Percentiles rank a stretch among this genome's conserved stretches.
These are phyloP conservation scores for Colletotrichum costaricense DNA, from an alignment of 2,329 filamentous ascomycete genomes.

Conservation along the genomic window DNA sequence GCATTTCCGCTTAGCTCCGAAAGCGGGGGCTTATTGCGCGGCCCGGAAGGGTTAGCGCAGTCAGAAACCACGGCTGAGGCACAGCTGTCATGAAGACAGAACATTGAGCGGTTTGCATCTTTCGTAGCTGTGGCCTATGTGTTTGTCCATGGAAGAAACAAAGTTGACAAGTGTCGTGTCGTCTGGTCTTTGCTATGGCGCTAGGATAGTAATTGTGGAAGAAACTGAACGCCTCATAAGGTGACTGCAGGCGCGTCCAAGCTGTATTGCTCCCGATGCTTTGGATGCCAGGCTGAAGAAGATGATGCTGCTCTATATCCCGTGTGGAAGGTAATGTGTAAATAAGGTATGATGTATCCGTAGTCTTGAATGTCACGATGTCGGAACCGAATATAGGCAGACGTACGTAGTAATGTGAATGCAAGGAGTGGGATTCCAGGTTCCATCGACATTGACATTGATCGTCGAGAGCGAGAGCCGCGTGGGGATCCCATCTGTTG, in stretches of 20 bases:
- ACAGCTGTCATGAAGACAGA: conserved; percentile 28
- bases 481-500: background rate
- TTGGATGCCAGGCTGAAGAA: background rate
- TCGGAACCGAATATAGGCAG: background rate
- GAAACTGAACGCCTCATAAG: background rate
- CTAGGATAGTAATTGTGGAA: background rate
- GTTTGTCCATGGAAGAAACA: background rate
- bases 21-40: conserved; percentile 9
- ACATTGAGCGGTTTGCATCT: conserved; percentile 17
- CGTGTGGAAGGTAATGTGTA: background rate
- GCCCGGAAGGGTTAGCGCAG: conserved; percentile 22
- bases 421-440: background rate
- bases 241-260: background rate
- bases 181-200: background rate
- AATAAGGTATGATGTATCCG: too few relatives aligned
- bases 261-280: background rate
- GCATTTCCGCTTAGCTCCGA: conserved; percentile 28
- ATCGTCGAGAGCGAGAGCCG: background rate
- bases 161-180: background rate
- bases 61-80: conserved; percentile 11
- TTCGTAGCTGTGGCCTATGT: background rate
- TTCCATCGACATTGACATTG: background rate
- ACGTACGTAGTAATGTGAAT: background rate
- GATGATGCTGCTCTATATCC: background rate
- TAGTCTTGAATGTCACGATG: background rate